Base-by-base conservation (phyloP, 768 basidiomycete genomes). In the Gymnopilus junonius region DNA sequence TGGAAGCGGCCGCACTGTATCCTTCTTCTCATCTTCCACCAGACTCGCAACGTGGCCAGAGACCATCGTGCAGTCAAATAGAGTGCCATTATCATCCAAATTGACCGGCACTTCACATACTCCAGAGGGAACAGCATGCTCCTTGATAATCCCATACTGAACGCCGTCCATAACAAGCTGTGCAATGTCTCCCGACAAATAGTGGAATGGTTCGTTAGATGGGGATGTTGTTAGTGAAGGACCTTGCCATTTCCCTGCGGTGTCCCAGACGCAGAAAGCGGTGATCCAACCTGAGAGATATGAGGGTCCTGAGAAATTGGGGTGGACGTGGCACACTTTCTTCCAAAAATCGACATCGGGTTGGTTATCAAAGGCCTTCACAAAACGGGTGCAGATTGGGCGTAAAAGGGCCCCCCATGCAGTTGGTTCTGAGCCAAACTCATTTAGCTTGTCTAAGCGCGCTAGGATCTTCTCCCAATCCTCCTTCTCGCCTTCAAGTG, bases 401-500 rank as follows among this genome's bases (percentile, higher is more conserved):
- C 67, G 68, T 10, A 73, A 66, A 51, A 71, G 64, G 8, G 40
- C 43, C 10, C 67, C 67, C 69, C 69, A 73, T 14, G 64, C 62
- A 3, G 55, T 60, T 11, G 71, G 67, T 39, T 73, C 71, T 2
- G 29, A 20, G 20, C 70, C 72, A 31, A 71, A 73, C 14, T 62
- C 54, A 20, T 61, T 23, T n/a, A 72, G 57, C 48, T 65, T 73
- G 27, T 70, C 68, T 21, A 71, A 31, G 2, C 66, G 65, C 7
- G 21, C 25, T 3, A 68, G 57, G 29, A 70, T 32, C 14, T 68
- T 66, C 29, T 67, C 58, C 71, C 70, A 71, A 55, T 74, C 70
- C 6, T 32, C 39, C 32, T 64, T 64, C 3, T 67, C 66, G 2
- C 71, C 72, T 45, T 71, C 64, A 2, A 73, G 65, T 0, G 72